Conservation (phyloP, 1,284 basidiomycete genomes). For the Phlebopus sp. region DNA sequence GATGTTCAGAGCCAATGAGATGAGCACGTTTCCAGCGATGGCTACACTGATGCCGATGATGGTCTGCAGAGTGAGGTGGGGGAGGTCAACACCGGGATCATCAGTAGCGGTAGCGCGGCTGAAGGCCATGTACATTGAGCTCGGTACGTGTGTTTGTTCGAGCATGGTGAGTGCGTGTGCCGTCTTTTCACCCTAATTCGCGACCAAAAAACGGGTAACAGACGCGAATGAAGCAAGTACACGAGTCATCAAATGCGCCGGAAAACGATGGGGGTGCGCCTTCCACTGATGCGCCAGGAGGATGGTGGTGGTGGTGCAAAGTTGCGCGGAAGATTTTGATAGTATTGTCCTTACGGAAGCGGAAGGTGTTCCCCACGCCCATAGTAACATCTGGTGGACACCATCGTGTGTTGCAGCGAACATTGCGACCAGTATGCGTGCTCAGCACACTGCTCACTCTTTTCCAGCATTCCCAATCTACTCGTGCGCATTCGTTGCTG, state of each 20-base stretch:
- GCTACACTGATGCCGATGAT: conserved; percentile 84
- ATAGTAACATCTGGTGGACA: conserved; percentile 1
- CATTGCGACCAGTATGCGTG: conserved; percentile 53
- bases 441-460: conserved; percentile 73
- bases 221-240: not conserved
- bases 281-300: not conserved
- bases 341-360: not conserved
- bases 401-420: conserved; percentile 1
- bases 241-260: not conserved
- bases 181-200: not conserved
- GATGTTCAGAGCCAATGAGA: conserved; percentile 85
- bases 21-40: conserved; percentile 83
- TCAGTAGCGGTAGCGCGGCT: conserved; percentile 20
- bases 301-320: not conserved
- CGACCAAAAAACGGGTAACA: not conserved
- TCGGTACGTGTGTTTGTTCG: not conserved
- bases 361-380: conserved; percentile 12
- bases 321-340: not conserved
- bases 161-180: not conserved
- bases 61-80: conserved; percentile 56
- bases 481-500: conserved; percentile 78
- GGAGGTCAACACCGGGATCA: conserved; percentile 42
- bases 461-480: conserved; percentile 84
- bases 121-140: conserved; percentile 1
- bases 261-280: not conserved